phyloP scores from a whole-genome alignment of 2,329 filamentous ascomycete genomes.

The Onygenales sp. region DNA sequence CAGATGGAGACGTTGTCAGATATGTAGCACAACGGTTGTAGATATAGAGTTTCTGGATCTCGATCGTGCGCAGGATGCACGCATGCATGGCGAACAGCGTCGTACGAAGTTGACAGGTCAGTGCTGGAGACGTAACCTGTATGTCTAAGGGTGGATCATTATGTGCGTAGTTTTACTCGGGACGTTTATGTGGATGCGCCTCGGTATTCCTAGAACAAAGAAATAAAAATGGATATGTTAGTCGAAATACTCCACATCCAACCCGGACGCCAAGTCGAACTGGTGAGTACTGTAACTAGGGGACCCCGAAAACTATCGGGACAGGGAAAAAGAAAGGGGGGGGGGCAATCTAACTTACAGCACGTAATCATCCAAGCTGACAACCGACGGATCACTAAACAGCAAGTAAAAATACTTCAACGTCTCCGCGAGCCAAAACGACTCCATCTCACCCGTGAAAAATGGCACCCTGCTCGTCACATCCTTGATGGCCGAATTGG shows the following conservation, averaged over 20 bases:
- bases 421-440: constrained; percentile 85
- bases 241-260: constrained; percentile 32
- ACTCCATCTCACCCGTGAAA: constrained; percentile 65
- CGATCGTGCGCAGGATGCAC: too few species aligned
- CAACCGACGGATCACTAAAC: constrained; percentile 56
- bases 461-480: constrained; percentile 44
- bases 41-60: too few species aligned
- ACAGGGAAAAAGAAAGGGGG: constrained; percentile 75
- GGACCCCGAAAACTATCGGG: too few species aligned
- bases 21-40: too few species aligned
- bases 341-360: constrained; percentile 42
- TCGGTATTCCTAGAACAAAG: constrained; percentile 36
- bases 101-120: too few species aligned
- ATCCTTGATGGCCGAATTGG: constrained; percentile 47
- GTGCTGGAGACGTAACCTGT: too few species aligned
- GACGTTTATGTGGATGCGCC: constrained; percentile 39
- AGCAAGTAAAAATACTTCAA: constrained; percentile 87
- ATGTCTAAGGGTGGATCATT: too few species aligned
- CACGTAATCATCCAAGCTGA: constrained; percentile 61
- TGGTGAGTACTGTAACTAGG: too few species aligned
- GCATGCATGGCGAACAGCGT: too few species aligned
- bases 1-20: too few species aligned
- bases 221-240: background rate
- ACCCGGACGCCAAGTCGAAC: too few species aligned
- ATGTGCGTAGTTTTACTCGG: too few species aligned